Percentiles rank a stretch among this genome's conserved stretches.
phyloP scores from a whole-genome alignment of 2,329 filamentous ascomycete genomes.

The Zasmidium cellare region DNA sequence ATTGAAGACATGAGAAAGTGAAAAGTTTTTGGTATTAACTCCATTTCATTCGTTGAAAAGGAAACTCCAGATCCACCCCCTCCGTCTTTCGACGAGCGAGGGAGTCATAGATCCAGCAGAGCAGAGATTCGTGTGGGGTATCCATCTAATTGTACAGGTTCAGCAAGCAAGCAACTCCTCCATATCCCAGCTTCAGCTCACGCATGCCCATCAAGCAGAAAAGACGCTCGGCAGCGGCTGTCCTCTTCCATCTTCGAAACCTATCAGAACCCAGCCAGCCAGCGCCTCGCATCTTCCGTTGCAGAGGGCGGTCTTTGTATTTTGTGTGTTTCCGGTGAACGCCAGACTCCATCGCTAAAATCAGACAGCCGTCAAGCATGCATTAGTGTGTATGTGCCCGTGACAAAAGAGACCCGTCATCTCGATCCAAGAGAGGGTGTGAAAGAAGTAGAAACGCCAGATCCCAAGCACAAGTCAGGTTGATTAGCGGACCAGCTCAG shows the following conservation, averaged over 20 bases:
- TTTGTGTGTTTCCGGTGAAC: neutral
- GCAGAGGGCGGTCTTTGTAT: conserved; percentile 3
- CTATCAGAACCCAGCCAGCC: neutral
- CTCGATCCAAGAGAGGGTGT: conserved; percentile 1
- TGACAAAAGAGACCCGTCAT: conserved; percentile 3
- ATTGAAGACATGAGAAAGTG: neutral
- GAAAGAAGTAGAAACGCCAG: conserved; percentile 8
- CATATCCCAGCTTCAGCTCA: conserved; percentile 8
- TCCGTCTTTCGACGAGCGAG: neutral
- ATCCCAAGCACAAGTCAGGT: neutral
- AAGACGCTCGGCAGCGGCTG: conserved; percentile 3
- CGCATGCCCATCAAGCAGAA: conserved; percentile 1
- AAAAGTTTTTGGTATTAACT: conserved; percentile 5
- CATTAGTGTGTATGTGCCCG: conserved; percentile 5
- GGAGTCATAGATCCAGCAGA: conserved; percentile 20
- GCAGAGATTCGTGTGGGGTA: conserved; percentile 21
- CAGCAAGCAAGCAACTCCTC: neutral
- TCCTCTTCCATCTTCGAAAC: neutral
- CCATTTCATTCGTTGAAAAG: conserved; percentile 7
- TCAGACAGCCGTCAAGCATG: conserved; percentile 4
- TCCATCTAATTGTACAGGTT: conserved; percentile 19
- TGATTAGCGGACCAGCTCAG: conserved; percentile 69
- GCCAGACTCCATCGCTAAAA: conserved; percentile 18
- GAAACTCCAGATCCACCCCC: conserved; percentile 17
- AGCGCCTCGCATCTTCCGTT: conserved; percentile 1